Percentiles rank a stretch among this genome's conserved stretches.
Conservation (phyloP, 192 early-diverging fungal species). For the Pilobolus umbonatus region DNA sequence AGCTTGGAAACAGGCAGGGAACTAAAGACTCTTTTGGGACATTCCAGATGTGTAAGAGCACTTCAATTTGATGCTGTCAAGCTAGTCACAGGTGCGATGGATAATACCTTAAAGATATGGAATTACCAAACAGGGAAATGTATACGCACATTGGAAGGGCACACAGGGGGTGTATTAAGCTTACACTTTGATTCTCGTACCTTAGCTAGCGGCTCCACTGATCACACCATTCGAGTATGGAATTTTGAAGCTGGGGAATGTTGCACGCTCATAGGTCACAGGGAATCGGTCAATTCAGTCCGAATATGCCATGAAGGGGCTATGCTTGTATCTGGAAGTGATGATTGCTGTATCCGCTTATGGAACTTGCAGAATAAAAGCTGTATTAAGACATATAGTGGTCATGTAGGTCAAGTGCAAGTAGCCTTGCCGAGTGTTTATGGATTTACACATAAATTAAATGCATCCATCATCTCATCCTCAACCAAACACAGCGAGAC, state of each 20-base stretch:
- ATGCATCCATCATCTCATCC: constrained; percentile 1
- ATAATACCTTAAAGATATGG: constrained; percentile 88
- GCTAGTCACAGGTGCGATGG: constrained; percentile 87
- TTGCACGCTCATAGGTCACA: constrained; percentile 68
- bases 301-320: constrained; percentile 61
- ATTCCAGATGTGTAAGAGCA: constrained; percentile 76
- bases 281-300: constrained; percentile 84
- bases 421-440: constrained; percentile 21
- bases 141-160: constrained; percentile 67
- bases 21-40: constrained; percentile 74
- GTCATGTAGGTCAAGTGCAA: constrained; percentile 68
- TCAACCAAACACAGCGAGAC: background rate
- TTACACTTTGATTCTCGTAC: constrained; percentile 72
- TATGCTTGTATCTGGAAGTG: constrained; percentile 73
- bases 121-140: constrained; percentile 81
- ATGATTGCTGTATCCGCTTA: constrained; percentile 75
- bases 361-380: constrained; percentile 71
- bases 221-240: constrained; percentile 81
- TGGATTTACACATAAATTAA: constrained; percentile 19
- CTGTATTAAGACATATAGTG: constrained; percentile 57
- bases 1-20: constrained; percentile 72
- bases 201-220: constrained; percentile 78
- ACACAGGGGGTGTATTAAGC: constrained; percentile 69
- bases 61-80: constrained; percentile 93
- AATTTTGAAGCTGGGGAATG: constrained; percentile 63